phyloP scores from a whole-genome alignment of 2,329 filamentous ascomycete genomes.

The Beauveria sp. region DNA sequence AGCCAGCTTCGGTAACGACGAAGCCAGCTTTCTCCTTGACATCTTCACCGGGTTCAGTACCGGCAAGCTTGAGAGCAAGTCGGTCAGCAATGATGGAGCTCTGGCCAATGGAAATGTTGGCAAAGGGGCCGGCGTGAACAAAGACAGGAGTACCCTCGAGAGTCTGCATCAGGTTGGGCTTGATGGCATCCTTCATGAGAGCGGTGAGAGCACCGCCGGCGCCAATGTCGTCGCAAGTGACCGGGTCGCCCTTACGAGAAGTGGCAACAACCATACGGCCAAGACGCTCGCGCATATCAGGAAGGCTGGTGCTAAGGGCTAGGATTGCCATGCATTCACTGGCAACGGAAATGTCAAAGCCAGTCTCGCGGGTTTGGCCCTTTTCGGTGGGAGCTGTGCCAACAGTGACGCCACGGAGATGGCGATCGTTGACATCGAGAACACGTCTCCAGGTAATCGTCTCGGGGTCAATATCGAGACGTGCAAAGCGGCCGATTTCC shows the following conservation, averaged over 20 bases:
- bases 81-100: constrained; percentile 93
- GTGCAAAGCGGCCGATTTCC: constrained; percentile 80
- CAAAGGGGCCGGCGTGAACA: constrained; percentile 94
- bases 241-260: constrained; percentile 75
- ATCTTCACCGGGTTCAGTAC: constrained; percentile 87
- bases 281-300: constrained; percentile 86
- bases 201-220: constrained; percentile 87
- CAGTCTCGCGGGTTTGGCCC: constrained; percentile 78
- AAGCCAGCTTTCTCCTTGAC: constrained; percentile 78
- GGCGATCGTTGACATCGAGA: constrained; percentile 93
- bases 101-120: constrained; percentile 96
- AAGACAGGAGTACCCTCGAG: constrained; percentile 95
- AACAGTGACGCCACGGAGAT: constrained; percentile 81
- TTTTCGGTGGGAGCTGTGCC: constrained; percentile 87
- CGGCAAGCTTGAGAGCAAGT: constrained; percentile 89
- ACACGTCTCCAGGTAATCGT: constrained; percentile 98
- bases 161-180: constrained; percentile 98
- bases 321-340: constrained; percentile 98
- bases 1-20: constrained; percentile 93
- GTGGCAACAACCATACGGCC: constrained; percentile 94
- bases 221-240: constrained; percentile 94
- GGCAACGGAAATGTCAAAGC: constrained; percentile 96
- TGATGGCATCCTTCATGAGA: constrained; percentile 96
- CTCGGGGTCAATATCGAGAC: constrained; percentile 90
- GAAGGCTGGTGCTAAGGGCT: constrained; percentile 79